Conservation (phyloP, 106 monocot genomes). For the Triglochin maritima region DNA sequence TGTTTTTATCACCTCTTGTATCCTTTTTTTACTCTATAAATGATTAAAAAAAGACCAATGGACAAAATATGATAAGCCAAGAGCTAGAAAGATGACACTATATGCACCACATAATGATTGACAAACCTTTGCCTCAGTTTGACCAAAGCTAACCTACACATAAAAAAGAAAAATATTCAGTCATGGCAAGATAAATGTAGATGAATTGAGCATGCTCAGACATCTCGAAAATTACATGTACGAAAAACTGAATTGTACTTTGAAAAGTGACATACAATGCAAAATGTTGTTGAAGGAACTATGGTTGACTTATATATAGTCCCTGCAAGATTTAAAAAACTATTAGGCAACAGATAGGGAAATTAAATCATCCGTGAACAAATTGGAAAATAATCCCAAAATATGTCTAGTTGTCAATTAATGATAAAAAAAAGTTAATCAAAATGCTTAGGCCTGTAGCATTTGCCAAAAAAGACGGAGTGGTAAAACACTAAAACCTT, state of each 20-base stretch:
- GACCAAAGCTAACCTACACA: constrained; percentile 81
- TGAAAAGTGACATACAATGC: constrained; percentile 45
- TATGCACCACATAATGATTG: background rate
- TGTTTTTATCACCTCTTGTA: too few species aligned
- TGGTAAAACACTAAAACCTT: too few species aligned
- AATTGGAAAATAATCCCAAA: background rate
- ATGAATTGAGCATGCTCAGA: background rate
- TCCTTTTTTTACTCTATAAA: too few species aligned
- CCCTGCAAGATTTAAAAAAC: constrained; percentile 30
- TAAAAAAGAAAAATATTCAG: background rate
- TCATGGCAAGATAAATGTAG: background rate
- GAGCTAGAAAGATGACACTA: background rate
- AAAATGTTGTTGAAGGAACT: constrained; percentile 87
- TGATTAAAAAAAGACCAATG: background rate
- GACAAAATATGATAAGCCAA: background rate
- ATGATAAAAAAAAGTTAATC: too few species aligned
- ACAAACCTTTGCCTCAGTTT: constrained; percentile 96
- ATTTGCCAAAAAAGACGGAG: too few species aligned
- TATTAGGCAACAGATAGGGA: background rate
- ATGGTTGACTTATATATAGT: constrained; percentile 78
- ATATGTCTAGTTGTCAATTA: too few species aligned
- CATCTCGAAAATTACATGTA: too few species aligned
- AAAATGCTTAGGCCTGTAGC: too few species aligned
- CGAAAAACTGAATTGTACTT: too few species aligned
- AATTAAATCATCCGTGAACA: background rate